phyloP scores from a whole-genome alignment of 805 yeast species.

The Ogataea populi-albae region DNA sequence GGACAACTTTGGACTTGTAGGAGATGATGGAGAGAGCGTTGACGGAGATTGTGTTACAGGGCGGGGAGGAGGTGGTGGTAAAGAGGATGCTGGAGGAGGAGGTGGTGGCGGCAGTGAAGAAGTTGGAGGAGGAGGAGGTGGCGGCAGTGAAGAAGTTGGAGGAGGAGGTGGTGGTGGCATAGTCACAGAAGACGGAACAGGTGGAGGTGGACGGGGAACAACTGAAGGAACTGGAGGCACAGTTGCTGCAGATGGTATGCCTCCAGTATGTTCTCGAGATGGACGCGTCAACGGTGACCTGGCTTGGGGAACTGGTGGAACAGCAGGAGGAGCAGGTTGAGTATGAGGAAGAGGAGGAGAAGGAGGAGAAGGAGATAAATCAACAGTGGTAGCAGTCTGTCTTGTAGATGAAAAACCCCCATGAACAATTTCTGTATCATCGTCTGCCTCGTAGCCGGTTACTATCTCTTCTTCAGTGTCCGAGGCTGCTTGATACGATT shows the following conservation, averaged over 20 bases:
- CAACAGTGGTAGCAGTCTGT: constrained; percentile 1
- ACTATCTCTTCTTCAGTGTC: constrained; percentile 25
- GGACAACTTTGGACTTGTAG: constrained; percentile 18
- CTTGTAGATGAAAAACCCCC: constrained; percentile 7
- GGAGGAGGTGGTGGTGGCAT: constrained; percentile 4
- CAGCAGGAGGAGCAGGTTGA: constrained; percentile 11
- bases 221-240: background rate
- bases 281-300: background rate
- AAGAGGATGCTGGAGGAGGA: constrained; percentile 19
- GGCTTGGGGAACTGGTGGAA: constrained; percentile 9
- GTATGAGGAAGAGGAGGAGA: constrained; percentile 12
- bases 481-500: constrained; percentile 11
- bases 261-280: constrained; percentile 1
- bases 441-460: constrained; percentile 75
- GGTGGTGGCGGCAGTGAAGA: constrained; percentile 12
- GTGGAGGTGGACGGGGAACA: constrained; percentile 12
- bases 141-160: constrained; percentile 6
- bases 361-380: constrained; percentile 7
- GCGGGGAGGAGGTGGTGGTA: constrained; percentile 14
- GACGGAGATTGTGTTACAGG: constrained; percentile 13
- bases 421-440: constrained; percentile 37
- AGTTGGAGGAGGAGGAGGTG: constrained; percentile 10
- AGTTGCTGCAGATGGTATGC: constrained; percentile 7
- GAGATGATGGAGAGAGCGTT: constrained; percentile 23
- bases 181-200: constrained; percentile 19